A percentile compares a stretch with the other conserved stretches of the same genome.
Evolutionary conservation across 495 filamentous ascomycete genomes (phyloP).

Genomic region (Neurospora sp.): DNA sequence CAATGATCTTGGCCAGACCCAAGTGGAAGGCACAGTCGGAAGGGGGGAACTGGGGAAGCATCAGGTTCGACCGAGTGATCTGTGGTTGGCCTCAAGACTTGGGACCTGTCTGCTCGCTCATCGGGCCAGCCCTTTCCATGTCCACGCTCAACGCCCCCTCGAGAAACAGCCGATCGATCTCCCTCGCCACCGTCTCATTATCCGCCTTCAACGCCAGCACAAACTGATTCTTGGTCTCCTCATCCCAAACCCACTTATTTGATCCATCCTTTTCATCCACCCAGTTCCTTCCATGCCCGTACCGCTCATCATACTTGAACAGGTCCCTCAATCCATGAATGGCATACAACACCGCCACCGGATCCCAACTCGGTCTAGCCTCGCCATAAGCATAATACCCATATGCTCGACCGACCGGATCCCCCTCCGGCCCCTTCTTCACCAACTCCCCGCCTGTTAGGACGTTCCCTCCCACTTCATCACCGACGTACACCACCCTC

Average conservation of each 20-base stretch:
- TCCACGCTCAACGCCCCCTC: slow-evolving; percentile 4
- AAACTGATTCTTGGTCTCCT: slow-evolving; percentile 18
- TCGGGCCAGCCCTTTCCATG: neutral
- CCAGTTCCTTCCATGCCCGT: slow-evolving; percentile 18
- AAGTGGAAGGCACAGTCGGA: too few species aligned
- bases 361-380: slow-evolving; percentile 33
- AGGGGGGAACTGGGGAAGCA: too few species aligned
- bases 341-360: slow-evolving; percentile 34
- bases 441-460: slow-evolving; percentile 26
- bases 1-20: too few species aligned
- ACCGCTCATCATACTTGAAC: slow-evolving; percentile 21
- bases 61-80: too few species aligned
- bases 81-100: neutral
- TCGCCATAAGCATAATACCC: slow-evolving; percentile 26
- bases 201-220: slow-evolving; percentile 20
- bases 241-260: slow-evolving; percentile 28
- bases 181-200: slow-evolving; percentile 3
- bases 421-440: slow-evolving; percentile 16
- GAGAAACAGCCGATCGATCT: slow-evolving; percentile 15
- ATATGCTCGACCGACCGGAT: slow-evolving; percentile 34
- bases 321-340: slow-evolving; percentile 17
- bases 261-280: slow-evolving; percentile 17
- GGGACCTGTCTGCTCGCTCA: neutral
- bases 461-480: slow-evolving; percentile 26
- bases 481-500: slow-evolving; percentile 24